Base-by-base conservation (phyloP, 768 basidiomycete species). In the Hygrophorus russula region DNA sequence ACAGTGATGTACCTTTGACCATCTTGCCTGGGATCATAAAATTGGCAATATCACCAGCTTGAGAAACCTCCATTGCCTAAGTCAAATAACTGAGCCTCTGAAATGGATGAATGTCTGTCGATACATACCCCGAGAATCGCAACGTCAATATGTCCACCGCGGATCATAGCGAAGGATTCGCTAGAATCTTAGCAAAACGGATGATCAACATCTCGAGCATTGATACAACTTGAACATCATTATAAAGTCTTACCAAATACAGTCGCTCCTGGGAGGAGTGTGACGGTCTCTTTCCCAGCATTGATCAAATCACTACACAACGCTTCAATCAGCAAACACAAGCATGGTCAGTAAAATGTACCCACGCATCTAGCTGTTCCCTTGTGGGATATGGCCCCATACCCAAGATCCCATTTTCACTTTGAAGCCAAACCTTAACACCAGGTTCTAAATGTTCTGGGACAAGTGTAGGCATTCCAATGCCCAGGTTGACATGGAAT, bases 21-120 rank as follows among this genome's bases (percentile, higher is more conserved):
- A 91, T 73, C 67, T 96, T 94, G 11, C 91, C 89, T 2, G 92
- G 93, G 55, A 96, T 92, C 93, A 96, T 97, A 59, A 90, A 97
- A 68, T 97, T 97, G 45, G 93, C 93, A 49, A 97, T 84, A 59
- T 97, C 93, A 32, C 89, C 92, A 1, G 77, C 78, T 50, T 86
- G 80, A 1, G 90, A 91, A 39, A 97, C 93, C 71, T 97, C 81
- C 88, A 97, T 89, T 8, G 90, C 89, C 85, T 89, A 46, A 9
- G 34, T 7, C 4, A 42, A 18, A 14, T 17, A 27, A 27, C 33
- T 44, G 5, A 56, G 13, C n/a, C 27, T 38, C 24, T 28, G 37
- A 17, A 42, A 39, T 29, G 36, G 10, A 15, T 29, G 17, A 41
- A 35, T 41, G 24, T 46, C 42, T 13, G 24, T 35, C 37, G n/a